Evolutionary conservation across 345 rosid genomes (phyloP), one percentile per base, ranked within the genome.

Genomic region (Aquilaria yunnanensis): DNA sequence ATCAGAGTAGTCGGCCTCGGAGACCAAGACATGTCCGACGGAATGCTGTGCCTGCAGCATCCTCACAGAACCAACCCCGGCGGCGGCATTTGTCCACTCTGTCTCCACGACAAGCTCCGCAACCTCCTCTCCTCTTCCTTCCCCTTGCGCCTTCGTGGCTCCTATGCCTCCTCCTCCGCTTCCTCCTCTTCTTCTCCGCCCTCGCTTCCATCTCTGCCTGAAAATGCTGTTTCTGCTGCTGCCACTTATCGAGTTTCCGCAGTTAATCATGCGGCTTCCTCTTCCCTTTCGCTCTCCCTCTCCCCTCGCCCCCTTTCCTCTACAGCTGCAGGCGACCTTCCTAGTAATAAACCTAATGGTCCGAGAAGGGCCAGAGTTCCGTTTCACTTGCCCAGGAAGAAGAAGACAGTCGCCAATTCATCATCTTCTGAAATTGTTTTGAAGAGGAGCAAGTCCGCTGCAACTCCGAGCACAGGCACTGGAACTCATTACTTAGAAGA

Each of bases 91-190:
- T 91, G 97, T 74, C 96, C 93, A 63, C 81, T 88, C 70, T 91
- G 97, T 70, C 96, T 91, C 51, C 93, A 91, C 68, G 96, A 91
- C 47, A 88, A 86, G 82, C 91, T 91, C 16, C 93, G 97, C 45
- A 91, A 91, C 78, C 82, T 91, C 16, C 91, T 91, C 10, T 85
- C 96, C 59, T 88, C 96, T n/a, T 82, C 90, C 41, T 81, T 81
- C 75, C 86, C 97, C 8, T 60, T 79, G 10, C 85, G 85, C 0
- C 72, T 80, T 54, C 80, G 78, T 11, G 70, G 56, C 14, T 67
- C 43, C 43, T 37, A 37, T 7, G 43, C 43, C 43, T 37, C 43
- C 43, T 37, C 43, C 43, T 37, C 43, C 8, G 5, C 87, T 32
- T 61, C 81, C 2, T 77, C 83, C 32, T 72, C 84, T 31, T 78